Percentiles rank a stretch among this genome's conserved stretches.
Conservation (phyloP, 257 asterid species). For the Voacanga thouarsii region DNA sequence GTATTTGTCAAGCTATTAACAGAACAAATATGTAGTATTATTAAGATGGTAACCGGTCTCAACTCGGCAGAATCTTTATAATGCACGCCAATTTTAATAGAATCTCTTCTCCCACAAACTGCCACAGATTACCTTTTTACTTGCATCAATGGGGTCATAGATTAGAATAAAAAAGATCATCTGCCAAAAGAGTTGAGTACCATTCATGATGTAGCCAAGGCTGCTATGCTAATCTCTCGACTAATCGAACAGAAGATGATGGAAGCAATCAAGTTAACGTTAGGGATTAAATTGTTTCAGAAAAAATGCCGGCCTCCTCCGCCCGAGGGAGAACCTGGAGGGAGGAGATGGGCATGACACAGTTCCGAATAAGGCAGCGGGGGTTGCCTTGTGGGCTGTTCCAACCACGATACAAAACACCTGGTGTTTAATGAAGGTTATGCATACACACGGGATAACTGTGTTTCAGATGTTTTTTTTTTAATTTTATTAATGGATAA, state of each 20-base stretch:
- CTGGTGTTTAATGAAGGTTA: no score
- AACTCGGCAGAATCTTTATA: not conserved
- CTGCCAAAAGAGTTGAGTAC: not conserved
- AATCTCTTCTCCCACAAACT: not conserved
- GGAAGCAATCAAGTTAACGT: not conserved
- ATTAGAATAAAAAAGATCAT: not conserved
- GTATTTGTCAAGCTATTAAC: not conserved
- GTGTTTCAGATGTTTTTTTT: no score
- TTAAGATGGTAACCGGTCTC: not conserved
- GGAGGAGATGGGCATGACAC: not conserved
- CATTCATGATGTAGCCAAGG: not conserved
- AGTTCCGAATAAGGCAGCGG: not conserved
- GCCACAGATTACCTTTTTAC: conserved; percentile 17
- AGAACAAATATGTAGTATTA: not conserved
- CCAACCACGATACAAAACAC: no score
- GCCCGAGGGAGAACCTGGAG: no score
- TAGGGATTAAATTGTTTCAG: not conserved
- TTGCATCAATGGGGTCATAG: not conserved
- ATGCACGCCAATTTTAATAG: conserved; percentile 11
- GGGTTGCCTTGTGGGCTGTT: no score
- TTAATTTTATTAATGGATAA: no score
- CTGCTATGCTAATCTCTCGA: not conserved
- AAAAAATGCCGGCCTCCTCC: not conserved
- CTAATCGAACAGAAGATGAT: not conserved
- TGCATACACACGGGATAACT: no score